phyloP scores from a whole-genome alignment of 1,284 basidiomycete species.

The Hemileccinum hortonii region DNA sequence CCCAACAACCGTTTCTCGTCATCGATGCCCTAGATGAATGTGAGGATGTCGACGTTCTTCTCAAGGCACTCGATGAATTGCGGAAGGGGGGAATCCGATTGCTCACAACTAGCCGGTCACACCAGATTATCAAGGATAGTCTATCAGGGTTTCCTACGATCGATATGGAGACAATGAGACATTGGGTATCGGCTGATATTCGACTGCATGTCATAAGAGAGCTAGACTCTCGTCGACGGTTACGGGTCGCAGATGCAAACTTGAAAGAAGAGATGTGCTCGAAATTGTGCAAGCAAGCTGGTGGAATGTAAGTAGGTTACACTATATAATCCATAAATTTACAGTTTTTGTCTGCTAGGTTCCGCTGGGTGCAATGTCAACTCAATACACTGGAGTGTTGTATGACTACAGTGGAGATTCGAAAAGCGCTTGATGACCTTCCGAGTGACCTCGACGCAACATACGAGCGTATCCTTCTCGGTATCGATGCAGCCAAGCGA shows the following conservation, averaged over 20 bases:
- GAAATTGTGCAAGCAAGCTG: not conserved
- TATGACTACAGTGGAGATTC: not conserved
- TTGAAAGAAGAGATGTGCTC: slow-evolving; percentile 9
- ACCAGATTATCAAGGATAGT: slow-evolving; percentile 3
- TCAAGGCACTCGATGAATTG: not conserved
- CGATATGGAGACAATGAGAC: slow-evolving; percentile 5
- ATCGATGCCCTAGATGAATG: slow-evolving; percentile 15
- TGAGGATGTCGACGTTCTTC: slow-evolving; percentile 3
- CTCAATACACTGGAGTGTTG: slow-evolving; percentile 9
- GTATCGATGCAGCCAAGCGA: not conserved
- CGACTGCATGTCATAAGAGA: slow-evolving; percentile 6
- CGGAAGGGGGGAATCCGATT: not conserved
- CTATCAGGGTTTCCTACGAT: not conserved
- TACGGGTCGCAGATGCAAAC: not conserved
- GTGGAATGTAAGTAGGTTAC: slow-evolving; percentile 12
- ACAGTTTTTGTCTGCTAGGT: too few species aligned
- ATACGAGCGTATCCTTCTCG: slow-evolving; percentile 7
- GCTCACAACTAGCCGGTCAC: slow-evolving; percentile 6
- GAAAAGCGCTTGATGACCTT: not conserved
- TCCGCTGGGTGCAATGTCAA: slow-evolving; percentile 11
- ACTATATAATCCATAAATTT: too few species aligned
- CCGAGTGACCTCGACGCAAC: slow-evolving; percentile 7
- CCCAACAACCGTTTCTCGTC: not conserved
- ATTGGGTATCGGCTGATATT: slow-evolving; percentile 4
- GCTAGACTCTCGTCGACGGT: slow-evolving; percentile 11